Percentiles rank a stretch among this genome's conserved stretches.
Conservation (phyloP, 768 basidiomycete species). For the Dictyophora rubrovolvata region DNA sequence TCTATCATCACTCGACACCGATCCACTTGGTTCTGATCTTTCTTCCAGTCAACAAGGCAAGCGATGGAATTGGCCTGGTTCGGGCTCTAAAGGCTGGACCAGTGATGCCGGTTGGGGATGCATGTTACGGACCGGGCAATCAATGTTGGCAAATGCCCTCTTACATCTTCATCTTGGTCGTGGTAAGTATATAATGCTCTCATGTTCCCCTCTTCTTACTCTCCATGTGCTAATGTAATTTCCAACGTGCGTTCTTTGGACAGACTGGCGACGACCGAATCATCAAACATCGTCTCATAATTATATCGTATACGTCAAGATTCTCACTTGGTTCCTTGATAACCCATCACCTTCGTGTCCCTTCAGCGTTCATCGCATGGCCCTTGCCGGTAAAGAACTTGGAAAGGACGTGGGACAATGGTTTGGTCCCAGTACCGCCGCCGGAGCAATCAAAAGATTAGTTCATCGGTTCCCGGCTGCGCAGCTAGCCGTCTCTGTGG, state of each 20-base stretch:
- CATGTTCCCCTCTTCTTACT: neutral
- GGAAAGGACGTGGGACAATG: conserved; percentile 95
- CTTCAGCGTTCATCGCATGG: conserved; percentile 95
- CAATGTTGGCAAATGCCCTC: conserved; percentile 72
- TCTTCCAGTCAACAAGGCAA: conserved; percentile 33
- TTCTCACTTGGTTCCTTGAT: conserved; percentile 93
- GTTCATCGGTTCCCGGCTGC: conserved; percentile 72
- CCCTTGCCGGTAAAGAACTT: conserved; percentile 85
- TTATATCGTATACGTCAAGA: conserved; percentile 82
- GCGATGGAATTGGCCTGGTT: conserved; percentile 53
- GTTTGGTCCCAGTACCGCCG: conserved; percentile 98
- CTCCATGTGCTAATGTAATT: neutral
- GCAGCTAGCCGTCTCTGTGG: conserved; percentile 71
- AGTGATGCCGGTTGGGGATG: conserved; percentile 88
- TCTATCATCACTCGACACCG: conserved; percentile 32
- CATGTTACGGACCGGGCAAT: conserved; percentile 84
- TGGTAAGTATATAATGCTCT: conserved; percentile 31
- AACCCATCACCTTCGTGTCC: conserved; percentile 75
- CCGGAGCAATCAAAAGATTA: conserved; percentile 87
- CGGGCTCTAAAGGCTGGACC: conserved; percentile 71
- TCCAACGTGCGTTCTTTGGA: neutral
- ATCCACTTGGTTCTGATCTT: conserved; percentile 15
- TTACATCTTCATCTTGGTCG: conserved; percentile 65
- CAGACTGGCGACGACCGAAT: conserved; percentile 81
- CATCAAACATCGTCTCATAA: conserved; percentile 45